Percentiles rank a stretch among this genome's conserved stretches.
These are phyloP conservation scores for Davidsoniella australis DNA, from an alignment of 2,329 filamentous ascomycete genomes.

Conservation along the genomic window DNA sequence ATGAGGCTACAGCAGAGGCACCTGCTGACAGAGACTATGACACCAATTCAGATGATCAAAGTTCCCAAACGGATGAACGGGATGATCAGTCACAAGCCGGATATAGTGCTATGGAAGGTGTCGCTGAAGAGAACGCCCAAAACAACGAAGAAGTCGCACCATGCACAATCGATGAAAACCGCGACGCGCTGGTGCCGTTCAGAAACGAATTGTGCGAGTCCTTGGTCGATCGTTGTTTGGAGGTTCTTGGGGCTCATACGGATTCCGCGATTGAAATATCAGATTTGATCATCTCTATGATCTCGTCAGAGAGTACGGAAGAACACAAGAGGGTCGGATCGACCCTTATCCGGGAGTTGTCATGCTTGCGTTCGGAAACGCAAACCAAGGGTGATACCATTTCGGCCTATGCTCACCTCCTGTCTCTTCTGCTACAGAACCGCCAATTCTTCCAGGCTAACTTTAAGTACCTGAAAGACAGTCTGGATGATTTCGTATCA, in stretches of 20 bases:
- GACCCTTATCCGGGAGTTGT: slow-evolving; percentile 68
- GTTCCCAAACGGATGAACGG: slow-evolving; percentile 11
- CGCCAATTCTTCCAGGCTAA: slow-evolving; percentile 64
- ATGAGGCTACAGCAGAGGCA: slow-evolving; percentile 15
- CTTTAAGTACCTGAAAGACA: slow-evolving; percentile 56
- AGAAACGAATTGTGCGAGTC: slow-evolving; percentile 56
- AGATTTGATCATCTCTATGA: slow-evolving; percentile 64
- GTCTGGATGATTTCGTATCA: slow-evolving; percentile 55
- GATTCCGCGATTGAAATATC: slow-evolving; percentile 80
- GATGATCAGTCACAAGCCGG: slow-evolving; percentile 7
- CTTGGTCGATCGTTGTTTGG: slow-evolving; percentile 76
- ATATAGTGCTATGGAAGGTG: slow-evolving; percentile 14
- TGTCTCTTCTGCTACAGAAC: slow-evolving; percentile 76
- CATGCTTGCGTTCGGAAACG: slow-evolving; percentile 46
- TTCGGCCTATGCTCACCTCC: slow-evolving; percentile 77
- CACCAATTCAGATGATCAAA: slow-evolving; percentile 12
- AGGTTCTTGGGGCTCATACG: slow-evolving; percentile 75
- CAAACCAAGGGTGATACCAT: slow-evolving; percentile 47
- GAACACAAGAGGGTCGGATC: slow-evolving; percentile 42
- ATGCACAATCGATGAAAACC: slow-evolving; percentile 2
- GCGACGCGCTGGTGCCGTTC: slow-evolving; percentile 32
- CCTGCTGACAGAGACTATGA: slow-evolving; percentile 13
- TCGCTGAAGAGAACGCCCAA: slow-evolving; percentile 15
- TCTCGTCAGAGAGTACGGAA: slow-evolving; percentile 39
- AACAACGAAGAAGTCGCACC: slow-evolving; percentile 13